Percentiles rank a stretch among this genome's conserved stretches.
These are phyloP conservation scores for Mollisiaceae sp. DNA, from an alignment of 2,329 filamentous ascomycete species.

Conservation along the genomic window DNA sequence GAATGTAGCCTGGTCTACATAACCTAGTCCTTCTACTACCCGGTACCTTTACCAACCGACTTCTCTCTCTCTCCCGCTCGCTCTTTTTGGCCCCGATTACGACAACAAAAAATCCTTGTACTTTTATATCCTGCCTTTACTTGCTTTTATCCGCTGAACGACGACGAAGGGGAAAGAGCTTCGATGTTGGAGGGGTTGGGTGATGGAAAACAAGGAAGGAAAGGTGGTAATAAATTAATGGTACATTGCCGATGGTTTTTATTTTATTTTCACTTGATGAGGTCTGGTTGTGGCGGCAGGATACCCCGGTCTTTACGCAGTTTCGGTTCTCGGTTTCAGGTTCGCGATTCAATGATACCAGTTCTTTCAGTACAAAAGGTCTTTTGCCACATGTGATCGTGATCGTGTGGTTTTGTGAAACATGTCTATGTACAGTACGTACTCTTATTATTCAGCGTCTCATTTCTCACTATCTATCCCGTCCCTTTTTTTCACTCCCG, in stretches of 20 bases:
- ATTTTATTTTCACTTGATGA: constrained; percentile 2
- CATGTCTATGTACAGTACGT: no score
- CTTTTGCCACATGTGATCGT: background rate
- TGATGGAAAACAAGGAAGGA: background rate
- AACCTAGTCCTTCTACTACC: constrained; percentile 14
- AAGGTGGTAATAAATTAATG: background rate
- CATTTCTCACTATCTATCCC: background rate
- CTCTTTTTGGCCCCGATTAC: background rate
- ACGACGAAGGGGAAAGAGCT: constrained; percentile 11
- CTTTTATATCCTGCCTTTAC: constrained; percentile 26
- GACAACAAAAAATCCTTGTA: constrained; percentile 20
- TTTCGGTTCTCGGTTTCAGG: background rate
- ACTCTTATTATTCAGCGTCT: no score
- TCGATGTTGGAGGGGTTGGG: background rate
- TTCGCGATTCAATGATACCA: constrained; percentile 20
- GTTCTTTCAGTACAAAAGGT: constrained; percentile 9
- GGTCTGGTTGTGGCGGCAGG: constrained; percentile 19
- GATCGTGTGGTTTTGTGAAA: no score
- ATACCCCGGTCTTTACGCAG: constrained; percentile 25
- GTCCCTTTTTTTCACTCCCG: no score
- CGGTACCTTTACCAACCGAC: no score
- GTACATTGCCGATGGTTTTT: constrained; percentile 7
- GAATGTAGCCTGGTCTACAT: constrained; percentile 41
- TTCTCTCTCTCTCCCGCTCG: constrained; percentile 14
- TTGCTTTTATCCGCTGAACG: constrained; percentile 11